These are phyloP conservation scores for Sanguinoderma infundibulare DNA, from an alignment of 1,284 basidiomycete species.

Conservation along the genomic window DNA sequence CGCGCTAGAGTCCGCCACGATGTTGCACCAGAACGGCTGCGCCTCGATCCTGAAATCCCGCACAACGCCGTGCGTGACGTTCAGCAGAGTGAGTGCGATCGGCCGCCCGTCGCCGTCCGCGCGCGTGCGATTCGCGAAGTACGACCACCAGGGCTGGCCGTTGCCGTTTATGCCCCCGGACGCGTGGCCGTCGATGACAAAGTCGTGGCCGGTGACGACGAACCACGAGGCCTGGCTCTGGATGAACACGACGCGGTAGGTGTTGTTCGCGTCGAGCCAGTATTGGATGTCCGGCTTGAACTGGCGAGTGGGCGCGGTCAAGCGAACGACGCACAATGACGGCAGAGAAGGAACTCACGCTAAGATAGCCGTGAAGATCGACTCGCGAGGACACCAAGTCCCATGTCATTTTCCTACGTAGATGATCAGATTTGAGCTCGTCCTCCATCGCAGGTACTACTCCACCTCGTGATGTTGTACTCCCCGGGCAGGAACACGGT, in stretches of 20 bases:
- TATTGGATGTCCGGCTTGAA: slow-evolving; percentile 62
- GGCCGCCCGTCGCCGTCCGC: slow-evolving; percentile 65
- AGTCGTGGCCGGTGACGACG: slow-evolving; percentile 62
- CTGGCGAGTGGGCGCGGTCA: slow-evolving; percentile 35
- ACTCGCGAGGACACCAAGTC: slow-evolving; percentile 53
- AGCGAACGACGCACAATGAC: background rate
- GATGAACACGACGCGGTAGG: slow-evolving; percentile 66
- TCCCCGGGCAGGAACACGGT: slow-evolving; percentile 48
- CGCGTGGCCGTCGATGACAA: slow-evolving; percentile 61
- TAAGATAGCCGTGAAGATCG: slow-evolving; percentile 60
- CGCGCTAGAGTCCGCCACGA: slow-evolving; percentile 55
- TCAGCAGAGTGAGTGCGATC: slow-evolving; percentile 59
- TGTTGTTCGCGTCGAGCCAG: slow-evolving; percentile 61
- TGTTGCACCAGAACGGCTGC: slow-evolving; percentile 71
- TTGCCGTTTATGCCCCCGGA: slow-evolving; percentile 68
- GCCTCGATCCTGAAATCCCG: slow-evolving; percentile 59
- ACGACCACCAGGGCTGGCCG: slow-evolving; percentile 60
- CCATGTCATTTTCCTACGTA: slow-evolving; percentile 68
- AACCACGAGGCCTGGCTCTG: slow-evolving; percentile 73
- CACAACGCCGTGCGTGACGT: slow-evolving; percentile 52
- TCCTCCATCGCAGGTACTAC: background rate
- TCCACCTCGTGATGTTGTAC: slow-evolving; percentile 57
- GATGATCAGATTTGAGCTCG: background rate
- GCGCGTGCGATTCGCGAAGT: slow-evolving; percentile 45
- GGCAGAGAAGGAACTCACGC: slow-evolving; percentile 37